Percentiles rank a stretch among this genome's conserved stretches.
These are phyloP conservation scores for Aspergillus haitiensis DNA, from an alignment of 495 filamentous ascomycete species.

Conservation along the genomic window DNA sequence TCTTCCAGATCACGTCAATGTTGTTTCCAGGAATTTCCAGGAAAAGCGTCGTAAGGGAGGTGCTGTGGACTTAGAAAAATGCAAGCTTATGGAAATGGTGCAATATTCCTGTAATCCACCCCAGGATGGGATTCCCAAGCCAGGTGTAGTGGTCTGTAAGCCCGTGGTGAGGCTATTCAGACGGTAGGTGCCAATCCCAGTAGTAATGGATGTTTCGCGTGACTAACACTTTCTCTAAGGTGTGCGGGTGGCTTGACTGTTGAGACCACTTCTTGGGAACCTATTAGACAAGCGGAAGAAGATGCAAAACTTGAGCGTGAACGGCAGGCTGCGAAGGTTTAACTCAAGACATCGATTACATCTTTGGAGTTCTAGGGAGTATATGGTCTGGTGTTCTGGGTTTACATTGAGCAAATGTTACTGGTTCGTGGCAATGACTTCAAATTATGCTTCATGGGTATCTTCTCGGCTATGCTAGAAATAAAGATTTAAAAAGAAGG, in stretches of 20 bases:
- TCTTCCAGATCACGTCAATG: constrained; percentile 46
- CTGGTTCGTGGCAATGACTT: constrained; percentile 11
- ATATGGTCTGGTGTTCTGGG: background rate
- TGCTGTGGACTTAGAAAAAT: constrained; percentile 60
- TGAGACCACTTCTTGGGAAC: constrained; percentile 82
- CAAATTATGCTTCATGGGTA: constrained; percentile 35
- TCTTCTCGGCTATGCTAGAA: constrained; percentile 39
- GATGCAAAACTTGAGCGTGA: constrained; percentile 28
- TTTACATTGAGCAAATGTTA: background rate
- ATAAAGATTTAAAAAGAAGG: constrained; percentile 22
- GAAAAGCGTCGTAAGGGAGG: constrained; percentile 47
- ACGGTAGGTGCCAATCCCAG: constrained; percentile 53
- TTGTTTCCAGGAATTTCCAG: constrained; percentile 42
- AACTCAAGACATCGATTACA: constrained; percentile 20
- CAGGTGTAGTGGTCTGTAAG: constrained; percentile 65
- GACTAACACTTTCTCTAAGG: constrained; percentile 41
- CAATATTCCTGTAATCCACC: constrained; percentile 75
- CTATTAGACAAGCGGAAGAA: constrained; percentile 33
- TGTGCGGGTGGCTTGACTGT: constrained; percentile 74
- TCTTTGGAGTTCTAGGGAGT: constrained; percentile 28
- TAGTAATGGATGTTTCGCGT: background rate
- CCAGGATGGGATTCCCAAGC: constrained; percentile 53
- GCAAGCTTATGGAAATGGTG: constrained; percentile 72
- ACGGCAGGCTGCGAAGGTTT: constrained; percentile 13
- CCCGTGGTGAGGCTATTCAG: constrained; percentile 78